Base-by-base conservation (phyloP, 768 basidiomycete genomes). In the Suillus tomentosus region DNA sequence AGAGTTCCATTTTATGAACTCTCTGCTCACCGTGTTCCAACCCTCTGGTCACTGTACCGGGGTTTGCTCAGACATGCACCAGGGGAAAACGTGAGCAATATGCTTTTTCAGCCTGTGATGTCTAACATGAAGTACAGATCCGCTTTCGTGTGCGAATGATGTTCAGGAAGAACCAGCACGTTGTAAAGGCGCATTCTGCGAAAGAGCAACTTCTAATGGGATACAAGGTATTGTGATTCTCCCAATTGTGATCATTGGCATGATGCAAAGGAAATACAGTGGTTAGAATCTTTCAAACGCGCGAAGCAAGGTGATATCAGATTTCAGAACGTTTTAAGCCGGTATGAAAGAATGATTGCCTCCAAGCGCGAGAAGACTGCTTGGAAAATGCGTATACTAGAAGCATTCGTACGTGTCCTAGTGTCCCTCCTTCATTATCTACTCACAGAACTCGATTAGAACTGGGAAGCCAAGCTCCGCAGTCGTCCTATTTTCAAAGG, bases 41-140 rank as follows among this genome's bases (percentile, higher is more conserved):
- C 92, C 0, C 73, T 90, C 68, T 92, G 91, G 90, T 74, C 80
- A 0, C 77, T 95, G 5, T 96, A 95, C 73, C 83, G 92, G 24
- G 85, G 86, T 4, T 80, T 96, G 15, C 74, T 92, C 56, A 77
- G 81, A 36, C 69, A 81, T 47, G 81, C 90, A 7, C 84, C 85
- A 1, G 80, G 80, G 15, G 80, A 83, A 34, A 79, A 84, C 71
- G 90, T 91, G 68, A 47, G 10, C 51, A 2, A 36, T 19, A n/a
- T 34, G 39, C n/a, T 48, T 48, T 59, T n/a, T 15, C 8, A 37
- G 2, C 3, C 40, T 19, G 34, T 19, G 51, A 59, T 31, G 40
- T 63, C 40, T 65, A n/a, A 11, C 27, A 19, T 54, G 42, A 69
- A 62, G 54, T 64, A 15, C 69, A 93, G 91, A 79, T 91, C 51